Conservation (phyloP, 257 asterid species). For the Ocimum tenuiflorum region DNA sequence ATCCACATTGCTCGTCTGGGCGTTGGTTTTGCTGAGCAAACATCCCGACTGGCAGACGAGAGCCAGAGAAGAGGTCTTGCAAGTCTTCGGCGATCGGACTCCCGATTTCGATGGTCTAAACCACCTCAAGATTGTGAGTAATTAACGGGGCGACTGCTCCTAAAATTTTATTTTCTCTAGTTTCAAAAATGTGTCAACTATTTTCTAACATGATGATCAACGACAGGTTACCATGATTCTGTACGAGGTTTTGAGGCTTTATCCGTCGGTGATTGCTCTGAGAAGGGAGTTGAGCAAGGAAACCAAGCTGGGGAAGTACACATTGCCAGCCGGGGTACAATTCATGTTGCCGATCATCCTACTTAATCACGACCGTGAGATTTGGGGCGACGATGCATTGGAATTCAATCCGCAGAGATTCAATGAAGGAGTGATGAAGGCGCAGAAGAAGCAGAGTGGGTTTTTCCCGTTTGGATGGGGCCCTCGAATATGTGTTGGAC, state of each 20-base stretch:
- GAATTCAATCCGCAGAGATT: too few relatives aligned
- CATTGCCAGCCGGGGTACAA: constrained; percentile 28
- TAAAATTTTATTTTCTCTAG: too few relatives aligned
- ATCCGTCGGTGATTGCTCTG: constrained; percentile 24
- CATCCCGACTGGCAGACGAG: constrained; percentile 38
- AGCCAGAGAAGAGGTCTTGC: constrained; percentile 43
- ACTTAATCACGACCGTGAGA: constrained; percentile 14
- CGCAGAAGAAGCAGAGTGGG: constrained; percentile 17
- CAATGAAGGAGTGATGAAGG: constrained; percentile 31
- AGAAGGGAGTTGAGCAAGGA: constrained; percentile 8
- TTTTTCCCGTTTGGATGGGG: constrained; percentile 46
- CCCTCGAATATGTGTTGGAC: constrained; percentile 36
- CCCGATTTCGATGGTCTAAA: constrained; percentile 24
- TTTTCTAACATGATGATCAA: too few relatives aligned
- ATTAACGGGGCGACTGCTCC: too few relatives aligned
- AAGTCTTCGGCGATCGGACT: constrained; percentile 11
- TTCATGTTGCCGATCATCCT: constrained; percentile 28
- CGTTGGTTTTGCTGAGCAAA: constrained; percentile 30
- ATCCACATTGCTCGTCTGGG: constrained; percentile 37
- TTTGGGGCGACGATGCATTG: constrained; percentile 39
- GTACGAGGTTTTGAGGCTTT: constrained; percentile 39
- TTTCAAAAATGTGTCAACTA: too few relatives aligned
- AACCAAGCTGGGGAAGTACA: constrained; percentile 15
- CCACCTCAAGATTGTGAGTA: constrained; percentile 39
- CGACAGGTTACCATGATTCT: constrained; percentile 40